Conservation (phyloP, 78 protist genomes). For the Dictyostelium purpureum region DNA sequence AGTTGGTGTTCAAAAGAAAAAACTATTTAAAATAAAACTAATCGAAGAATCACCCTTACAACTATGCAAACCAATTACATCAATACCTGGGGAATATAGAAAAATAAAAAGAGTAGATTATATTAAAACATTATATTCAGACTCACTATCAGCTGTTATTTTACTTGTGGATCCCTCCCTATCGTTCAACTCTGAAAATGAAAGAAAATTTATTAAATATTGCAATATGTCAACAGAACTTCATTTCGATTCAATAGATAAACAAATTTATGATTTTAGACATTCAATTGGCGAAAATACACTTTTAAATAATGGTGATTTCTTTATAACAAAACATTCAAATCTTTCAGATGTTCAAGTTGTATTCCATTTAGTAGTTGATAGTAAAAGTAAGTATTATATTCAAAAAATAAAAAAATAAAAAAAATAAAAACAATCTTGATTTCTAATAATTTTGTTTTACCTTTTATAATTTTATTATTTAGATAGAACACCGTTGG, state of each 20-base stretch:
- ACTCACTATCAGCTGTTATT: constrained; percentile 62
- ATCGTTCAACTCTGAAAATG: constrained; percentile 27
- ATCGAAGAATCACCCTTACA: constrained; percentile 66
- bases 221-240: constrained; percentile 75
- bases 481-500: constrained; percentile 67
- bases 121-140: constrained; percentile 46
- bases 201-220: constrained; percentile 43
- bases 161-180: constrained; percentile 50
- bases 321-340: constrained; percentile 69
- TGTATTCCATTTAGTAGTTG: constrained; percentile 62
- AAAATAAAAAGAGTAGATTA: constrained; percentile 58
- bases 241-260: constrained; percentile 59
- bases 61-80: constrained; percentile 53
- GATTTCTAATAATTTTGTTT: neutral
- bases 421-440: neutral
- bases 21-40: constrained; percentile 18
- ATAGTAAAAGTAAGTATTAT: too few relatives aligned
- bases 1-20: constrained; percentile 74
- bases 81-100: constrained; percentile 36
- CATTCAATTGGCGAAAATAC: neutral
- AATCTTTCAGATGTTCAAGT: constrained; percentile 75
- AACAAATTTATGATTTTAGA: constrained; percentile 41
- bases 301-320: constrained; percentile 52
- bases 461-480: neutral
- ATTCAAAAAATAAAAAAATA: too few relatives aligned